phyloP scores from a whole-genome alignment of 345 rosid species.

The Hibiscus mutabilis region DNA sequence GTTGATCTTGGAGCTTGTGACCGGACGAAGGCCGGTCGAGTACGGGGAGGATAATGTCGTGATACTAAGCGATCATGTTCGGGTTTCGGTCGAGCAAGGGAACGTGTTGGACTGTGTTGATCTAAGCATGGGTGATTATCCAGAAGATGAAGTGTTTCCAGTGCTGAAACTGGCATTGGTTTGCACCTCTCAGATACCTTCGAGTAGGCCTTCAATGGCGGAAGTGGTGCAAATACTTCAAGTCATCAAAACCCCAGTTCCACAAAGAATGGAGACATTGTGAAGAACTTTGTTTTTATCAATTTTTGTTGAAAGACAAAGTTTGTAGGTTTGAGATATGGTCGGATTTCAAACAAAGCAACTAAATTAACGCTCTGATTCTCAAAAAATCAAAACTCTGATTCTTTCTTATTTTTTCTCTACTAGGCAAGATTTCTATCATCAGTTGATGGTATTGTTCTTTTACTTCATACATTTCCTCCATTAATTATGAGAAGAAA shows the following conservation, averaged over 20 bases:
- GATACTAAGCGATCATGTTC: constrained; percentile 75
- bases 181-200: constrained; percentile 85
- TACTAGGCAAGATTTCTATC: no score
- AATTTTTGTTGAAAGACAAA: no score
- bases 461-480: no score
- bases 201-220: constrained; percentile 91
- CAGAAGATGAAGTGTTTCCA: constrained; percentile 84
- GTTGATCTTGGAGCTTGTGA: constrained; percentile 70
- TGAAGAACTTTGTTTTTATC: constrained; percentile 5
- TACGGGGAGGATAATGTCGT: constrained; percentile 86
- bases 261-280: constrained; percentile 45
- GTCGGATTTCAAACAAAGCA: no score
- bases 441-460: no score
- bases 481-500: no score
- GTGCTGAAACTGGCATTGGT: constrained; percentile 81
- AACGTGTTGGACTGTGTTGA: constrained; percentile 73
- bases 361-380: no score
- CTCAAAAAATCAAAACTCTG: no score
- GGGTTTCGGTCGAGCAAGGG: constrained; percentile 63
- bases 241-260: constrained; percentile 61
- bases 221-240: constrained; percentile 89
- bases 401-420: no score
- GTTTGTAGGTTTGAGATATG: no score
- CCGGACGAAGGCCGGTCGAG: constrained; percentile 74
- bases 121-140: constrained; percentile 51